Evolutionary conservation across 2,329 filamentous ascomycete genomes (phyloP).

Genomic region (Cladosporium sp.): DNA sequence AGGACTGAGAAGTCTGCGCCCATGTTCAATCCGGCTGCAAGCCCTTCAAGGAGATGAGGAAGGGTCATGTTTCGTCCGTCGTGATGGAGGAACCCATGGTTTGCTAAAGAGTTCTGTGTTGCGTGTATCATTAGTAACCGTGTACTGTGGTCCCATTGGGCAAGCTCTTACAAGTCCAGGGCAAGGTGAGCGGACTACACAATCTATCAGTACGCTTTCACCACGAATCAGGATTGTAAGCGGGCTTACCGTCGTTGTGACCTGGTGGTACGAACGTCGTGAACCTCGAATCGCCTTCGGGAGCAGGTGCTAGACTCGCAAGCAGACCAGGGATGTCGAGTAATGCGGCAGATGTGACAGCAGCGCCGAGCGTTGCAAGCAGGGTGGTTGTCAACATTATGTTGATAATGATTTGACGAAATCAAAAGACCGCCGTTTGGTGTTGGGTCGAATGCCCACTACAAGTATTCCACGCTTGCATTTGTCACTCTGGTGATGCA

Average conservation of each 20-base stretch:
- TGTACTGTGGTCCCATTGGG: background rate
- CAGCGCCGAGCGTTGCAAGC: background rate
- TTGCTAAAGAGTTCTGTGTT: conserved; percentile 11
- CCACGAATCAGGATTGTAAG: background rate
- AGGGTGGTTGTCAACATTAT: background rate
- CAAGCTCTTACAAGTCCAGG: conserved; percentile 23
- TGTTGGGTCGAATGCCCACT: background rate
- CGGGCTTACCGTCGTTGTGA: background rate
- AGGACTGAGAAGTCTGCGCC: conserved; percentile 26
- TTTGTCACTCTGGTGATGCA: background rate
- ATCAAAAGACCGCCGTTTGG: background rate
- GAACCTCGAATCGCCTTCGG: conserved; percentile 23
- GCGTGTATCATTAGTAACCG: background rate
- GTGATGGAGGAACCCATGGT: conserved; percentile 25
- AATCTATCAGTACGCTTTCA: background rate
- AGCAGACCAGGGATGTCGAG: conserved; percentile 16
- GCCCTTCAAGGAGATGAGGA: conserved; percentile 22
- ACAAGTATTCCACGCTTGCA: background rate
- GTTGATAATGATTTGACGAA: background rate
- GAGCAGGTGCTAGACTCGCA: conserved; percentile 21
- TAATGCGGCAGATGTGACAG: background rate
- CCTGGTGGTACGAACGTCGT: conserved; percentile 25
- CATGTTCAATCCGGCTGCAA: conserved; percentile 27
- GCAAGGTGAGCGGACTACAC: conserved; percentile 25
- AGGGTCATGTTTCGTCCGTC: conserved; percentile 23